Evolutionary conservation across 2,329 filamentous ascomycete genomes (phyloP).

Genomic region (Periconia sp.): DNA sequence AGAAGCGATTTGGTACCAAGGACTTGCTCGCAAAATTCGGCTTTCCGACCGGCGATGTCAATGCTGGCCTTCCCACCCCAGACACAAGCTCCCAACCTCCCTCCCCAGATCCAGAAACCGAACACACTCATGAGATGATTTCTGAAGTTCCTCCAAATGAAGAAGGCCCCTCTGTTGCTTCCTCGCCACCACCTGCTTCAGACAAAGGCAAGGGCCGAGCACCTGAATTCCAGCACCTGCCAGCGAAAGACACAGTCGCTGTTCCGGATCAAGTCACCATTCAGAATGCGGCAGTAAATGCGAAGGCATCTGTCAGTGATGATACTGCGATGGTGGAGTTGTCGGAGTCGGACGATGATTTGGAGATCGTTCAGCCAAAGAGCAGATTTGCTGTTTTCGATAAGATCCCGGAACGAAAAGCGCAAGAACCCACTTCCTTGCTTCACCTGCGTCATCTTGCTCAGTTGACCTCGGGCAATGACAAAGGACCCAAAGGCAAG

Average conservation of each 20-base stretch:
- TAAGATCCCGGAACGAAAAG: constrained; percentile 63
- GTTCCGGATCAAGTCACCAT: constrained; percentile 14
- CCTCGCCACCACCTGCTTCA: constrained; percentile 27
- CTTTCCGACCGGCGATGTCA: constrained; percentile 53
- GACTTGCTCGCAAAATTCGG: constrained; percentile 85
- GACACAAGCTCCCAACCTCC: constrained; percentile 48
- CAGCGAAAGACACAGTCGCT: constrained; percentile 25
- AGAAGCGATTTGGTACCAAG: constrained; percentile 84
- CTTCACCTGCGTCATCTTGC: constrained; percentile 73
- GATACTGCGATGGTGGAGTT: constrained; percentile 29
- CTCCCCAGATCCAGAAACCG: constrained; percentile 65
- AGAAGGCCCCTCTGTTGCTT: constrained; percentile 3
- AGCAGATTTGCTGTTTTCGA: constrained; percentile 62
- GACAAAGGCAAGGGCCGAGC: constrained; percentile 67
- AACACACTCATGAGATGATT: constrained; percentile 34
- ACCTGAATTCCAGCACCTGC: constrained; percentile 39
- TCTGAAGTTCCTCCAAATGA: constrained; percentile 2
- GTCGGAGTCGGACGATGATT: constrained; percentile 61
- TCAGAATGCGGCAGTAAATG: constrained; percentile 14
- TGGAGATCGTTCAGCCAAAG: constrained; percentile 60
- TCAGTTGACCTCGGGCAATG: constrained; percentile 66
- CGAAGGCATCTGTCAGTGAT: constrained; percentile 1
- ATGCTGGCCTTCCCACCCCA: constrained; percentile 20
- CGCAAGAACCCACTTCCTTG: constrained; percentile 65
- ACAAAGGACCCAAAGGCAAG: constrained; percentile 46